Conservation (phyloP, 169 alveolate species). For the Plasmodium relictum region DNA sequence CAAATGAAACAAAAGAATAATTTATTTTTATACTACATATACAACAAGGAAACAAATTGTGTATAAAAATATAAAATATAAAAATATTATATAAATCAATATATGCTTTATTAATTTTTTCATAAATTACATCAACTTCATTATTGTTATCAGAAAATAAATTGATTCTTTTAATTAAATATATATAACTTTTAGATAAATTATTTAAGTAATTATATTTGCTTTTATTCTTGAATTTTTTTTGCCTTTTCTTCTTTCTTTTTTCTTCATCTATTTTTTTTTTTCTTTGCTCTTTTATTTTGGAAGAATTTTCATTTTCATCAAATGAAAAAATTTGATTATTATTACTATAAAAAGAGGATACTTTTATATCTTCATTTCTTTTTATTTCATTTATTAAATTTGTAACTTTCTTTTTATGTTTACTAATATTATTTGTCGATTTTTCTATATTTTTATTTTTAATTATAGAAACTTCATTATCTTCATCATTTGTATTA, state of each 20-base stretch:
- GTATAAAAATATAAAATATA: constrained; percentile 43
- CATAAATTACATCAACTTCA: constrained; percentile 55
- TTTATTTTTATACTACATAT: constrained; percentile 40
- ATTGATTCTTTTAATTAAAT: constrained; percentile 65
- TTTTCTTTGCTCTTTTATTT: neutral
- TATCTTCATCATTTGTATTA: neutral
- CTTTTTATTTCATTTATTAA: neutral
- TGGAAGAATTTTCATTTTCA: neutral
- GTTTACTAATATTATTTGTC: neutral
- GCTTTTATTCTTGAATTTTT: constrained; percentile 40
- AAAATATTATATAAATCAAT: constrained; percentile 57
- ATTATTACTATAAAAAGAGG: neutral
- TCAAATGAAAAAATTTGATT: neutral
- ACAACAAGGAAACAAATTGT: constrained; percentile 65
- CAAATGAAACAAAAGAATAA: constrained; percentile 41
- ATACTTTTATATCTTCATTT: neutral
- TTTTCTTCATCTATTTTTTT: constrained; percentile 17
- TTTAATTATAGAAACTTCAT: neutral
- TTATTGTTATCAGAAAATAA: constrained; percentile 64
- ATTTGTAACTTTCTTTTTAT: neutral
- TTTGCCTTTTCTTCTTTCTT: constrained; percentile 48
- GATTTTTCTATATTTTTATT: neutral
- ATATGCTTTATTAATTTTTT: constrained; percentile 57
- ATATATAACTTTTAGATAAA: constrained; percentile 63
- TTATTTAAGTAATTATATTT: constrained; percentile 55